Conservation (phyloP, 805 yeast genomes). For the Vanderwaltozyma tropicalis region DNA sequence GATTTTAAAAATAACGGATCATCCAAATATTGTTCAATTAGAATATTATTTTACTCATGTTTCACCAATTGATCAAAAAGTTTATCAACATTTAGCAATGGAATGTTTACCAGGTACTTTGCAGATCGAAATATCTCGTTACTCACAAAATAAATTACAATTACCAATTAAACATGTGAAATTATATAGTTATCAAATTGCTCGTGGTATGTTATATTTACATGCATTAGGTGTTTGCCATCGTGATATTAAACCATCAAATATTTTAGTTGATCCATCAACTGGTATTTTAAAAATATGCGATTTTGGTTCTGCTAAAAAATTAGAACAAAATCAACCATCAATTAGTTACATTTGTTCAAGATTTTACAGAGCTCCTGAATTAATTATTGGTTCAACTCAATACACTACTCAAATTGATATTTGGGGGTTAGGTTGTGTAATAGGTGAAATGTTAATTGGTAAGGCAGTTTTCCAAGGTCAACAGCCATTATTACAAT, state of each 20-base stretch:
- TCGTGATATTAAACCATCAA: conserved; percentile 78
- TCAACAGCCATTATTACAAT: conserved; percentile 74
- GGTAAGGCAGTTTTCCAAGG: conserved; percentile 97
- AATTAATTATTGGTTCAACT: conserved; percentile 82
- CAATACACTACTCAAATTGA: conserved; percentile 85
- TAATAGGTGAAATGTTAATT: conserved; percentile 83
- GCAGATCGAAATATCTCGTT: conserved; percentile 64
- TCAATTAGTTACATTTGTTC: conserved; percentile 93
- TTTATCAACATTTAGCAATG: conserved; percentile 78
- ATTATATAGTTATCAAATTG: conserved; percentile 67
- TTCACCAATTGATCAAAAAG: conserved; percentile 48
- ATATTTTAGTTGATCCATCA: conserved; percentile 64
- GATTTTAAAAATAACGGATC: conserved; percentile 61
- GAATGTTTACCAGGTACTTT: conserved; percentile 77
- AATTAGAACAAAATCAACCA: conserved; percentile 68
- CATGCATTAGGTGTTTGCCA: conserved; percentile 76
- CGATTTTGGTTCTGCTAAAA: conserved; percentile 80
- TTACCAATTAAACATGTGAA: conserved; percentile 67
- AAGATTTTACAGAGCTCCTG: conserved; percentile 78
- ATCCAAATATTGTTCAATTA: conserved; percentile 67
- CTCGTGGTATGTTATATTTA: conserved; percentile 72
- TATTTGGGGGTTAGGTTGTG: conserved; percentile 97
- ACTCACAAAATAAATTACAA: conserved; percentile 47
- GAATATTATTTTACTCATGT: conserved; percentile 63
- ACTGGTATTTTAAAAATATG: conserved; percentile 62